phyloP scores from a whole-genome alignment of 345 rosid species.

The Aquilaria yunnanensis region DNA sequence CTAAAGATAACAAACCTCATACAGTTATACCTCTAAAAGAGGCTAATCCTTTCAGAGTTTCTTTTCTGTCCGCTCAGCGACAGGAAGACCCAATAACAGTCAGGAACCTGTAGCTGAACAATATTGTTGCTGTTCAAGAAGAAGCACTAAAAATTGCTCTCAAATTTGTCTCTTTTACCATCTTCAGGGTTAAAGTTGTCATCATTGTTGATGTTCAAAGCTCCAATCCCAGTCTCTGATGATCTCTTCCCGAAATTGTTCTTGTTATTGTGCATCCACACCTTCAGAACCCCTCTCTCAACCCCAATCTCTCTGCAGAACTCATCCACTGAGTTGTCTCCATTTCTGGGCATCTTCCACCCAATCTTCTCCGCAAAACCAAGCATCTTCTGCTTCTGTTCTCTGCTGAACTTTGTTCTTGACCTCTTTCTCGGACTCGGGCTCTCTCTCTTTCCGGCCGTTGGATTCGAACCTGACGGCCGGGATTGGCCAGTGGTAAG shows the following conservation, averaged over 20 bases:
- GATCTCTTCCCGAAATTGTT: slow-evolving; percentile 31
- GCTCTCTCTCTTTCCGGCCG: slow-evolving; percentile 12
- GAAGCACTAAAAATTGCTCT: no score
- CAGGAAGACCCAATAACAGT: slow-evolving; percentile 16
- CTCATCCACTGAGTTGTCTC: slow-evolving; percentile 39
- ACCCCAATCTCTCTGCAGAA: slow-evolving; percentile 64
- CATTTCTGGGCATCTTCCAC: slow-evolving; percentile 59
- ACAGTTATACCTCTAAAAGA: no score
- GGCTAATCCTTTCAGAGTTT: not conserved
- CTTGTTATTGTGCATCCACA: slow-evolving; percentile 87
- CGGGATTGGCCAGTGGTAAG: slow-evolving; percentile 35
- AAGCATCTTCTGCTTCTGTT: slow-evolving; percentile 67
- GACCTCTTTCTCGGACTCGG: slow-evolving; percentile 40
- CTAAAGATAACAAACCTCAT: no score
- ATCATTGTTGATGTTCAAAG: slow-evolving; percentile 18
- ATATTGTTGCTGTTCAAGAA: no score
- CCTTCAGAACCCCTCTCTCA: slow-evolving; percentile 61
- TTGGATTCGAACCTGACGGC: slow-evolving; percentile 21
- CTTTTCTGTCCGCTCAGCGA: slow-evolving; percentile 11
- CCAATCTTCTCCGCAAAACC: slow-evolving; percentile 62
- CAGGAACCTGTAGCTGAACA: no score
- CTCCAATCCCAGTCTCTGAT: slow-evolving; percentile 9
- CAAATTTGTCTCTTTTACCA: not conserved
- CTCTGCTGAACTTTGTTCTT: slow-evolving; percentile 62
- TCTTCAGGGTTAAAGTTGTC: slow-evolving; percentile 7